phyloP scores from a whole-genome alignment of 1,284 basidiomycete genomes.

The Fomitopsis palustris region DNA sequence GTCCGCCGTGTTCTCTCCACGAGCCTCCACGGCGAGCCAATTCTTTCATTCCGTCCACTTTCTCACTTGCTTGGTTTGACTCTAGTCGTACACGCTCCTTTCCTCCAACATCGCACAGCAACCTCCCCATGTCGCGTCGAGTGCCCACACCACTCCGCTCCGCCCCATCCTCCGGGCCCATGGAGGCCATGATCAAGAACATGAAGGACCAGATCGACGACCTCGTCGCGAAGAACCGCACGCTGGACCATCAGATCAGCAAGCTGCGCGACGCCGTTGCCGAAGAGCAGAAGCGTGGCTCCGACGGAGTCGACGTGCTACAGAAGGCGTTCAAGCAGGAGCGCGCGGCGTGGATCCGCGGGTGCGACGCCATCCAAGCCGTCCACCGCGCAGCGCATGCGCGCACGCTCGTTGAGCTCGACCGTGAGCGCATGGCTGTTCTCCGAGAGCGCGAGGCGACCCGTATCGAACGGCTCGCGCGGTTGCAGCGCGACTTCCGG shows the following conservation, averaged over 20 bases:
- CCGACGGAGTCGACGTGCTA: slow-evolving; percentile 39
- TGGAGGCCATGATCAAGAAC: slow-evolving; percentile 49
- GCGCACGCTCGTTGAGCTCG: slow-evolving; percentile 46
- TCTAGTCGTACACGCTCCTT: background rate
- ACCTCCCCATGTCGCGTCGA: slow-evolving; percentile 19
- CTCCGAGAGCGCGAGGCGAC: slow-evolving; percentile 49
- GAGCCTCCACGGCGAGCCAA: background rate
- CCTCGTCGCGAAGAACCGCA: slow-evolving; percentile 59
- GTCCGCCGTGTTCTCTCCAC: background rate
- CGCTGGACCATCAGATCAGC: slow-evolving; percentile 54
- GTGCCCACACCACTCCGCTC: slow-evolving; percentile 17
- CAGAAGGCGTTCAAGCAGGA: slow-evolving; percentile 50
- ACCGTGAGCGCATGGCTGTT: slow-evolving; percentile 44
- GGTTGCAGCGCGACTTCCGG: slow-evolving; percentile 57
- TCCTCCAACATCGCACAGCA: background rate
- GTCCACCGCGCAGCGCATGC: slow-evolving; percentile 63
- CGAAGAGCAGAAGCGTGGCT: slow-evolving; percentile 41
- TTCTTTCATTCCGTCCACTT: background rate
- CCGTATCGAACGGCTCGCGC: slow-evolving; percentile 50
- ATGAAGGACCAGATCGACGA: slow-evolving; percentile 66
- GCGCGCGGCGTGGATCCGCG: slow-evolving; percentile 54
- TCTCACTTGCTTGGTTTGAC: background rate
- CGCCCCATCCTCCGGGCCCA: slow-evolving; percentile 32
- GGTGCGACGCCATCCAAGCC: slow-evolving; percentile 56
- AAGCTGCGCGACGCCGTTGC: slow-evolving; percentile 24